Evolutionary conservation across 2,329 filamentous ascomycete species (phyloP).

Genomic region (Knufia fluminis): DNA sequence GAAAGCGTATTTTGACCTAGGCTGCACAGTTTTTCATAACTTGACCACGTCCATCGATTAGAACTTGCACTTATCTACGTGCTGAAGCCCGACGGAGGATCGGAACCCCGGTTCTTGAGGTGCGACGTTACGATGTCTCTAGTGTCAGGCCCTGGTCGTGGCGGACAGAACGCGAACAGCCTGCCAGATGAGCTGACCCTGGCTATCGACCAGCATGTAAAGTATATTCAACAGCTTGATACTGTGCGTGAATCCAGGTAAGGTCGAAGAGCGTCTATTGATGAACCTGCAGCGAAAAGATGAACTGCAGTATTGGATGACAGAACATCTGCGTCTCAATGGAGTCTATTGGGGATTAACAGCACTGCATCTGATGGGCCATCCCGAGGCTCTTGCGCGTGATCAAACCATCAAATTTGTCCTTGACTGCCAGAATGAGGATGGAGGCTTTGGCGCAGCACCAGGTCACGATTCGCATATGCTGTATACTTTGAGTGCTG

Average conservation of each 20-base stretch:
- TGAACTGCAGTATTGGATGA: conserved; percentile 95
- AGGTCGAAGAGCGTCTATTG: conserved; percentile 25
- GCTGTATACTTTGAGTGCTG: conserved; percentile 88
- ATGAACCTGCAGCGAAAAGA: conserved; percentile 61
- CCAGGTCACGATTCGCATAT: conserved; percentile 93
- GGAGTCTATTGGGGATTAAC: conserved; percentile 95
- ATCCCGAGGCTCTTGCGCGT: conserved; percentile 70
- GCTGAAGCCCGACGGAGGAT: too few species aligned
- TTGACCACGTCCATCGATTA: too few species aligned
- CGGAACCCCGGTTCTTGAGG: too few species aligned
- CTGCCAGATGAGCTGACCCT: conserved; percentile 41
- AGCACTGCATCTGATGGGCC: conserved; percentile 73
- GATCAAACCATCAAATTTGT: conserved; percentile 81
- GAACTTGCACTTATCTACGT: too few species aligned
- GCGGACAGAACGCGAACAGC: conserved; percentile 26
- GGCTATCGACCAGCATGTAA: conserved; percentile 62
- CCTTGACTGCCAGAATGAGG: conserved; percentile 83
- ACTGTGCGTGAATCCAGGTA: conserved; percentile 48
- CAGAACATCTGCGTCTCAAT: conserved; percentile 89
- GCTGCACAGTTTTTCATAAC: background rate
- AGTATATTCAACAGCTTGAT: conserved; percentile 88
- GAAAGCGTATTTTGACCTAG: background rate
- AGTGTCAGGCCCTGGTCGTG: conserved; percentile 51
- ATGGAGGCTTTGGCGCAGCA: conserved; percentile 85
- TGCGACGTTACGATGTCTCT: conserved; percentile 42